A percentile compares a stretch with the other conserved stretches of the same genome.
phyloP scores from a whole-genome alignment of 148 eudicot species.

The Linanthus parryae region DNA sequence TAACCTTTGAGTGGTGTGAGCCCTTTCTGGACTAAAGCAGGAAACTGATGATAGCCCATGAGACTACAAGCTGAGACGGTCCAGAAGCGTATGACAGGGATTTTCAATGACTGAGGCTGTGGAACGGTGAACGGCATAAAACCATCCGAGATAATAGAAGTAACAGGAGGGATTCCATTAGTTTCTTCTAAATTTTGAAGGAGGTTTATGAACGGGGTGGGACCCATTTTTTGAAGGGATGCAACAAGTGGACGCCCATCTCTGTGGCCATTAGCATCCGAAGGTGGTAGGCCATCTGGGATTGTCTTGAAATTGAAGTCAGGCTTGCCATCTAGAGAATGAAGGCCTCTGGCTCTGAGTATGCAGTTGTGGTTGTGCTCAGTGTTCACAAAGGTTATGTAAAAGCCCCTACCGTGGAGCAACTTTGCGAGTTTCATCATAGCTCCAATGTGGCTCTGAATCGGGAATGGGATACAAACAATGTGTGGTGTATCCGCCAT shows the following conservation, averaged over 20 bases:
- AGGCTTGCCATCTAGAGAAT: conserved; percentile 6
- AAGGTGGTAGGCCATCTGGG: conserved; percentile 23
- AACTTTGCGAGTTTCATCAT: conserved; percentile 33
- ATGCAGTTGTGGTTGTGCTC: conserved; percentile 24
- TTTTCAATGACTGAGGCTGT: conserved; percentile 17
- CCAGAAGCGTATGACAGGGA: conserved; percentile 17
- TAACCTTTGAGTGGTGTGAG: no score
- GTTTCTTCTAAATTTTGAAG: conserved; percentile 5
- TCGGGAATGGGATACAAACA: conserved; percentile 23
- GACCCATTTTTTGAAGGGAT: conserved; percentile 7
- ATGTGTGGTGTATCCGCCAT: no score
- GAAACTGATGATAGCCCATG: no score
- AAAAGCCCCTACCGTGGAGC: conserved; percentile 26
- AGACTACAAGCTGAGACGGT: conserved; percentile 27
- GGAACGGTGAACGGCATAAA: conserved; percentile 12
- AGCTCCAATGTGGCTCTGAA: conserved; percentile 31
- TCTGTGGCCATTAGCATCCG: conserved; percentile 18
- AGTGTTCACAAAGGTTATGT: conserved; percentile 30
- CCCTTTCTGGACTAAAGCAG: no score
- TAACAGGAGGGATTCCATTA: conserved; percentile 9
- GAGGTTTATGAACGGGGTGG: conserved; percentile 11
- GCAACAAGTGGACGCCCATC: conserved; percentile 9
- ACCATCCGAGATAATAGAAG: conserved; percentile 16
- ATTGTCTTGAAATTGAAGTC: conserved; percentile 20
- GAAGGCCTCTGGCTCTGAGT: conserved; percentile 6